A percentile compares a stretch with the other conserved stretches of the same genome.
phyloP scores from a whole-genome alignment of 345 rosid genomes.

The rapeseed (Brassica napus) region Da-Ae NC_063437.1:121501-122000 shows the following conservation, averaged over 20 bases:
- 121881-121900: neutral
- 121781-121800: conserved; percentile 6
- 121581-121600: conserved; percentile 38
- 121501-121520: conserved; percentile 5
- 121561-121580: conserved; percentile 31
- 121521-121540: conserved; percentile 16
- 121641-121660: conserved; percentile 25
- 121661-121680: conserved; percentile 22
- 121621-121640: conserved; percentile 4
- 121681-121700: neutral
- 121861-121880: neutral
- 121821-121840: neutral
- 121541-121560: conserved; percentile 32
- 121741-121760: conserved; percentile 7
- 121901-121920: neutral
- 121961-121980: neutral
- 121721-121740: neutral
- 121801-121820: neutral
- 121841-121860: neutral
- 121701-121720: conserved; percentile 24
- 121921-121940: neutral
- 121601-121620: conserved; percentile 5
- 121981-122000: neutral
- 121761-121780: conserved; percentile 14
- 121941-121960: neutral